Base-by-base conservation (phyloP, 2,329 filamentous ascomycete species). In the Seiridium cupressi region DNA sequence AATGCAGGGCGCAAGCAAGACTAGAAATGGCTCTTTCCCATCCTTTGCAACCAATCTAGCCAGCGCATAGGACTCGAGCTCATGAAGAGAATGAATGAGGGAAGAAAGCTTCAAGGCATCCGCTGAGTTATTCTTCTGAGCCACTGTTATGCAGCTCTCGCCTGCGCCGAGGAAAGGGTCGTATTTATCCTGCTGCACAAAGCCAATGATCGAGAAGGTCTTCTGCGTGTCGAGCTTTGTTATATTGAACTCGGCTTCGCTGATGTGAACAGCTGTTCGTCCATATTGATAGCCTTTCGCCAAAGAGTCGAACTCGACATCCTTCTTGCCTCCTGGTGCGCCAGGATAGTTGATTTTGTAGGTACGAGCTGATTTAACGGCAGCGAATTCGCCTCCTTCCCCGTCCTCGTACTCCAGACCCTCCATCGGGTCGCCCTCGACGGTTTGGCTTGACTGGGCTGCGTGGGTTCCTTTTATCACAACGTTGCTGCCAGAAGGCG, bases 271-370 rank as follows among this genome's bases (percentile, higher is more conserved):
- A 2, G 91, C 92, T 0, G 94, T 97, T 60, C 93, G 85, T 51
- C 95, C 95, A 72, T 99, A 99, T 69, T 92, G 89, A 69, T 94
- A 99, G 0, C 95, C 95, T 72, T 93, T 96, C n/a, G 92, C 92
- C 44, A 99, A 81, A 13, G 92, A 86, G 11, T 96, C 93, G 60
- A 87, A 87, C 35, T 90, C 86, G 34, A 99, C 88, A 57, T 97
- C 92, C 58, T 83, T 84, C 76, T 94, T 96, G 10, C 91, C 90
- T 13, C 91, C 92, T 0, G 89, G 87, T 0, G 87, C 88, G 44
- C 84, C 79, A 4, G 89, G 84, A 62, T 97, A 91, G 44, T 89
- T 85, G 61, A 98, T 84, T 68, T 89, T 89, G 75, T 98, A 99
- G 1, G 86, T 86, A 47, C 91, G 86, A n/a, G 89, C 81, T 61